Evolutionary conservation across 2,329 filamentous ascomycete species (phyloP).

Genomic region (Calonectria hawksworthii): DNA sequence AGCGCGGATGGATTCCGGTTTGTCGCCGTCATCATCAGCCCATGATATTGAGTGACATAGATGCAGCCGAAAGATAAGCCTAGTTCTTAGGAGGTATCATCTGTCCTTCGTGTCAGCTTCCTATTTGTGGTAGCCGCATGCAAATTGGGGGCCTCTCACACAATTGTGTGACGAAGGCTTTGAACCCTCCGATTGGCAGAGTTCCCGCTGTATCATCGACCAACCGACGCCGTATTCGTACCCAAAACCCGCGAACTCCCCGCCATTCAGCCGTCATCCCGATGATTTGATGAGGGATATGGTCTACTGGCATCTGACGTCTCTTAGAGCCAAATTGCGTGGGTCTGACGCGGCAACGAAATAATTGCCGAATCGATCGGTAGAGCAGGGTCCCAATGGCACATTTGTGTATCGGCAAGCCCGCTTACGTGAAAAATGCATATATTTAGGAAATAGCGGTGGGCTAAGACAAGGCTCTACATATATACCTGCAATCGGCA

Average conservation of each 20-base stretch:
- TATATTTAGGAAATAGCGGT: neutral
- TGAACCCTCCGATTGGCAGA: neutral
- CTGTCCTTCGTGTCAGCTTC: neutral
- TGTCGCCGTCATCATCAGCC: neutral
- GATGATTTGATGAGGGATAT: neutral
- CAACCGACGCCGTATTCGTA: neutral
- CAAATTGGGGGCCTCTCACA: neutral
- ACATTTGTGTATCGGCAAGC: neutral
- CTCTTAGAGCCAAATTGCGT: too few relatives aligned
- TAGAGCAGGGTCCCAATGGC: neutral
- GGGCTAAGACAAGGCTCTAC: neutral
- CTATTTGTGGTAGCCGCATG: neutral
- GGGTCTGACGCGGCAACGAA: neutral
- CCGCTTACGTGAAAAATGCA: neutral
- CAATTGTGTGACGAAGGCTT: neutral
- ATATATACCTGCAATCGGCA: too few relatives aligned
- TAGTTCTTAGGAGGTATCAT: neutral
- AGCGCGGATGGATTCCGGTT: neutral
- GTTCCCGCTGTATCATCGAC: neutral
- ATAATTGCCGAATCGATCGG: neutral
- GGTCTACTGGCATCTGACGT: neutral
- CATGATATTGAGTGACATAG: neutral
- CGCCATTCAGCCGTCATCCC: neutral
- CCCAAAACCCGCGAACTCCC: accelerated
- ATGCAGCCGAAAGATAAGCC: neutral